Base-by-base conservation (phyloP, 148 eudicot species). In the Chenopodium berlandieri region DNA sequence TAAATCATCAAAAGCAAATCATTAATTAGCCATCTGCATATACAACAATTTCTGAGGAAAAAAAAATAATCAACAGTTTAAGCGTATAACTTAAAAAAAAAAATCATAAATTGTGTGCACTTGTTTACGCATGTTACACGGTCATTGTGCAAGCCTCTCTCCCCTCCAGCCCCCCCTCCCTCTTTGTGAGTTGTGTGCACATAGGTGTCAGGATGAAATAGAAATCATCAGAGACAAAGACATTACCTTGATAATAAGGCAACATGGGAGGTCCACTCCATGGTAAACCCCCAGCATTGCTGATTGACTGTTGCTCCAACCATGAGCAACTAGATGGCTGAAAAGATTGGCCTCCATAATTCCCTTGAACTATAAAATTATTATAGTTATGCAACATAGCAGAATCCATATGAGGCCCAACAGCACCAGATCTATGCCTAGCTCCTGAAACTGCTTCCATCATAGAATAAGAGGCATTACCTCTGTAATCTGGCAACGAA, bases 191-290 rank as follows among this genome's bases (percentile, higher is more conserved):
- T 22, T 73, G 22, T 25, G 4, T 50, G 62, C 27, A 71, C 52
- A 12, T 40, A 46, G 1, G 27, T 44, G 25, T 20, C 40, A 37
- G 8, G 44, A 17, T 23, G 34, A 63, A n/a, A 37, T 60, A 76
- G 31, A 8, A 20, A 30, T 60, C 16, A 73, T 47, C 30, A 78
- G 46, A 75, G 75, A 64, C 17, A 32, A 82, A 75, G 23, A 63
- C 27, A 19, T 69, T 90, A 92, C 98, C 97, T 46, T 89, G 94
- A 75, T 88, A 81, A 82, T 89, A 92, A 22, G 96, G 88, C 64
- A 90, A 46, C 83, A 85, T 78, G 12, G 91, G 91, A 30, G 85
- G 88, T 63, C 86, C 89, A 78, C 81, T 91, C 91, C 92, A 94
- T 14, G 86, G 25, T 76, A 86, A 86, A 85, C 82, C 78, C 64